Conservation (phyloP, 2,329 filamentous ascomycete species). For the Aspergillus tubingensis region DNA sequence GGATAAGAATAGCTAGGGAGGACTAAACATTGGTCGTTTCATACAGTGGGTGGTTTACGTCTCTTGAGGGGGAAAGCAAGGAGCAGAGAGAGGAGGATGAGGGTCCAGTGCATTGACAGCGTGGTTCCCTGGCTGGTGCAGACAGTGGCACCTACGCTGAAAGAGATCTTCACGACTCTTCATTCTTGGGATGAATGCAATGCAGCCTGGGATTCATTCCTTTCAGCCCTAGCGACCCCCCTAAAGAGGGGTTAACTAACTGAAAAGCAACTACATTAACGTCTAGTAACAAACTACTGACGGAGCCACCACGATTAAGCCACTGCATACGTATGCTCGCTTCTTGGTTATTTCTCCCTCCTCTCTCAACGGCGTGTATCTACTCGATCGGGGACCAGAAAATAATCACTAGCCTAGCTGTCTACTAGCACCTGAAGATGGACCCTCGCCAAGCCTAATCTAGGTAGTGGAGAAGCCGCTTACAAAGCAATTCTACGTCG, state of each 20-base stretch:
- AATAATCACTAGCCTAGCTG: no score
- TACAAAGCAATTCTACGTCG: not conserved
- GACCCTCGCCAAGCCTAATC: not conserved
- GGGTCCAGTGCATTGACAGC: not conserved
- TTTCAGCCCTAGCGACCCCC: no score
- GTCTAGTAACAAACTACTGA: no score
- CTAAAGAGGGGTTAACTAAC: no score
- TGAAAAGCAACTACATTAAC: no score
- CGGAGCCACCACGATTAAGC: no score
- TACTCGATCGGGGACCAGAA: no score
- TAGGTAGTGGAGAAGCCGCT: not conserved
- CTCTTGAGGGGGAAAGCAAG: not conserved
- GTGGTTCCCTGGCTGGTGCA: not conserved
- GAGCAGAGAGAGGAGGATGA: not conserved
- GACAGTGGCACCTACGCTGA: not conserved
- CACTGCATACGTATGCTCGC: no score
- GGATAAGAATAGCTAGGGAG: no score
- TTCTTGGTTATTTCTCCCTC: no score
- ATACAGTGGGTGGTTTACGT: not conserved
- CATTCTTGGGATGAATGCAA: not conserved
- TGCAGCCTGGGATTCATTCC: no score
- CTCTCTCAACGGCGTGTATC: no score
- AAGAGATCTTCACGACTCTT: not conserved
- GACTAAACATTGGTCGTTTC: not conserved
- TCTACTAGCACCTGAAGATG: not conserved